Evolutionary conservation across 345 rosid species (phyloP).

Genomic region (Chamaenerion angustifolium): DNA sequence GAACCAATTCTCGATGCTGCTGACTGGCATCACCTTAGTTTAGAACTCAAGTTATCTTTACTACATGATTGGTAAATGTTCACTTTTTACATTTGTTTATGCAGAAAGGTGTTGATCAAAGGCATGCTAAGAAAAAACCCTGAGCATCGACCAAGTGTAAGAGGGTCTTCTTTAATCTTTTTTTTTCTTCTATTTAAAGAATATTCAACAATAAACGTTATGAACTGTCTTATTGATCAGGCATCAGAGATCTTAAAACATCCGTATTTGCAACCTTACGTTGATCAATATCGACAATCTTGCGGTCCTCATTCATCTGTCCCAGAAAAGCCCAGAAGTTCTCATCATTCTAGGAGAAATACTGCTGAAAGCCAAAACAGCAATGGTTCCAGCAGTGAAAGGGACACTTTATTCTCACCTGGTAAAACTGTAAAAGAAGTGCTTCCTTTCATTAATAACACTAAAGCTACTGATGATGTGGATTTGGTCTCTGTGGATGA

Average conservation of each 20-base stretch:
- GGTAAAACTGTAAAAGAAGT: constrained; percentile 26
- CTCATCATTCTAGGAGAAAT: constrained; percentile 34
- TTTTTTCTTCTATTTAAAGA: not conserved
- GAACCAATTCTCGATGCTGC: too few relatives aligned
- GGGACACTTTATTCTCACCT: constrained; percentile 54
- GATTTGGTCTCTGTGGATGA: constrained; percentile 47
- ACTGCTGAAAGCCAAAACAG: constrained; percentile 93
- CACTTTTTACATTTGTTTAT: constrained; percentile 10
- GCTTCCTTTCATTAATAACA: constrained; percentile 19
- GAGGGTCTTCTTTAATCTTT: constrained; percentile 20
- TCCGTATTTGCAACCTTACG: constrained; percentile 83
- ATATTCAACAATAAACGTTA: constrained; percentile 4
- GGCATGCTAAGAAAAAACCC: constrained; percentile 97
- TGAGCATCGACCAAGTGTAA: constrained; percentile 90
- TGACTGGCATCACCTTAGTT: too few relatives aligned
- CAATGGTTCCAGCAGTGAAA: constrained; percentile 66
- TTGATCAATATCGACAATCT: constrained; percentile 62
- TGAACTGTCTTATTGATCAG: constrained; percentile 24
- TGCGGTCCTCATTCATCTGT: constrained; percentile 26
- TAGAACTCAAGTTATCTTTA: not conserved
- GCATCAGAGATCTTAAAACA: constrained; percentile 95
- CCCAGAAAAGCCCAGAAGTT: constrained; percentile 41
- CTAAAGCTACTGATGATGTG: constrained; percentile 38
- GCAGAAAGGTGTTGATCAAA: constrained; percentile 82
- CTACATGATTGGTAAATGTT: not conserved